These are phyloP conservation scores for Rhododendron henanense DNA, from an alignment of 148 eudicot species.

Conservation along the genomic window DNA sequence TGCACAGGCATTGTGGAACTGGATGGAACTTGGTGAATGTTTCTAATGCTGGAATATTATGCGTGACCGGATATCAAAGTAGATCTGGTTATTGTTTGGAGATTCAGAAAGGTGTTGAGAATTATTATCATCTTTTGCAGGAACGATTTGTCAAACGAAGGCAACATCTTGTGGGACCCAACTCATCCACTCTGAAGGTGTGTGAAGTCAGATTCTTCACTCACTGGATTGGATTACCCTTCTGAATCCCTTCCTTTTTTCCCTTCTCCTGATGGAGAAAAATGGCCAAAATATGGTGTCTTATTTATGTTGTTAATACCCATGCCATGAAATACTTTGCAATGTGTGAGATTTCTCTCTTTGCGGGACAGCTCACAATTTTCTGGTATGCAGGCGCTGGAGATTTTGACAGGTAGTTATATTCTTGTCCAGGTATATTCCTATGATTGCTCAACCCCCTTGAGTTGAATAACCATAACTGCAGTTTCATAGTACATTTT, in stretches of 20 bases:
- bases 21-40: neutral
- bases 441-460: neutral
- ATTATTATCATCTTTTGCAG: constrained; percentile 35
- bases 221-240: neutral
- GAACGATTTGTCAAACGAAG: constrained; percentile 92
- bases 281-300: neutral
- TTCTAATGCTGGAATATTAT: neutral
- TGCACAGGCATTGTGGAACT: no score
- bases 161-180: constrained; percentile 89
- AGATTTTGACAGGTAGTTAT: constrained; percentile 92
- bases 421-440: constrained; percentile 85
- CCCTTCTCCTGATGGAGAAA: neutral
- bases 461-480: neutral
- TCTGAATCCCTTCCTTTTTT: no score
- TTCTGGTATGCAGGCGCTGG: constrained; percentile 74
- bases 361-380: neutral
- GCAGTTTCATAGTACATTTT: neutral
- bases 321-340: neutral
- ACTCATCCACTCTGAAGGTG: constrained; percentile 89
- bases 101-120: neutral
- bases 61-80: neutral
- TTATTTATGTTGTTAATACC: neutral
- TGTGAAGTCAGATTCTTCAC: constrained; percentile 16
- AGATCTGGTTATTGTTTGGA: neutral
- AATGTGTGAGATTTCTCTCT: neutral